These are phyloP conservation scores for Pseudogymnoascus sp. DNA, from an alignment of 2,329 filamentous ascomycete genomes.

Conservation along the genomic window DNA sequence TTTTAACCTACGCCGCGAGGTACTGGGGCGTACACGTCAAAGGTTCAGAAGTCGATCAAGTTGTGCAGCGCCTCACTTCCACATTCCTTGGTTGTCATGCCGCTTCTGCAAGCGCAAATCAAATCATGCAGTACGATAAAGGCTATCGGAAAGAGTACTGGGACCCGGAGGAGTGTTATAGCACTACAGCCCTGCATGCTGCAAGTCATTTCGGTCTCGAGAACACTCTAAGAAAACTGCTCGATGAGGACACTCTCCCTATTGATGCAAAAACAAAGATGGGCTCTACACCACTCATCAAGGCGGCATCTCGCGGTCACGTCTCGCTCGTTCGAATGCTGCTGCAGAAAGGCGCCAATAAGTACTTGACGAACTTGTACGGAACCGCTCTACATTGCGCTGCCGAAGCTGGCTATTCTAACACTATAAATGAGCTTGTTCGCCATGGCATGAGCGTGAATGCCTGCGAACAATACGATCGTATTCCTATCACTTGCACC, in stretches of 20 bases:
- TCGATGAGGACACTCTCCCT: not conserved
- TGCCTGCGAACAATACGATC: not conserved
- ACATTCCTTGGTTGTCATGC: not conserved
- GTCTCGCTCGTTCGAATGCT: not conserved
- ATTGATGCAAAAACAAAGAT: not conserved
- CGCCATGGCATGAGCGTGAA: not conserved
- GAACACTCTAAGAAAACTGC: not conserved
- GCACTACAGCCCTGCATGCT: not conserved
- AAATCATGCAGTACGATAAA: not conserved
- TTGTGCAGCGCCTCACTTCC: not conserved
- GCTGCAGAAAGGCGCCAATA: not conserved
- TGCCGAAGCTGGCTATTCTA: not conserved
- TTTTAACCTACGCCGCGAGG: not conserved
- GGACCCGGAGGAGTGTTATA: not conserved
- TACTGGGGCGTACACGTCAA: not conserved
- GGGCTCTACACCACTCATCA: not conserved
- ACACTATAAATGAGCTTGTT: not conserved
- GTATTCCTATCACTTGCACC: not conserved
- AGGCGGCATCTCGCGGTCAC: not conserved
- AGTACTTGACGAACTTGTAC: not conserved
- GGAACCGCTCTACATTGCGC: not conserved
- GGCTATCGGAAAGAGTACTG: not conserved
- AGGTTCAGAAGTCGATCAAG: not conserved
- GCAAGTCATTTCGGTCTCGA: not conserved
- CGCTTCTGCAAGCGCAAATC: not conserved